phyloP scores from a whole-genome alignment of 495 filamentous ascomycete genomes.

The Aspergillus heteromorphus region DNA sequence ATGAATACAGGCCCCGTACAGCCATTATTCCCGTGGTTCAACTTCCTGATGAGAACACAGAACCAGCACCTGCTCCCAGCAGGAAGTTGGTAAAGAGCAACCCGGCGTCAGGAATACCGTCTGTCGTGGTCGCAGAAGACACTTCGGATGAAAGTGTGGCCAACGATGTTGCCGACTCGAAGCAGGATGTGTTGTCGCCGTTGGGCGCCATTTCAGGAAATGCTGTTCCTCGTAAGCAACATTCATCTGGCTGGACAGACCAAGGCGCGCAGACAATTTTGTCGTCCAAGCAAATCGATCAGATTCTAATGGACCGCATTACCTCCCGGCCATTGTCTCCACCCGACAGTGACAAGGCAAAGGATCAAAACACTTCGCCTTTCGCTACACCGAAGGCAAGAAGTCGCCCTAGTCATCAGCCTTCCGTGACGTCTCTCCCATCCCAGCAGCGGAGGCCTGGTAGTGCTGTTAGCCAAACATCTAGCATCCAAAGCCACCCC shows the following conservation, averaged over 20 bases:
- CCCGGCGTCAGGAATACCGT: slow-evolving; percentile 14
- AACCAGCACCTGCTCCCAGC: background rate
- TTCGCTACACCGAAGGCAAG: slow-evolving; percentile 36
- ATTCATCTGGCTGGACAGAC: slow-evolving; percentile 49
- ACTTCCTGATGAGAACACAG: slow-evolving; percentile 11
- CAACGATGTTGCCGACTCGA: slow-evolving; percentile 33
- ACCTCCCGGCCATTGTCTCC: slow-evolving; percentile 29
- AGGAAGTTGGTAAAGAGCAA: slow-evolving; percentile 11
- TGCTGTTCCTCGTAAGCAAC: slow-evolving; percentile 26
- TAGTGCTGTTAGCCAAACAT: slow-evolving; percentile 60
- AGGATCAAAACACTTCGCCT: slow-evolving; percentile 30
- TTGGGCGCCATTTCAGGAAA: slow-evolving; percentile 43
- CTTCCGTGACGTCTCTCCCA: slow-evolving; percentile 26
- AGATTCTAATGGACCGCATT: slow-evolving; percentile 49
- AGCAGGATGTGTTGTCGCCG: slow-evolving; percentile 37
- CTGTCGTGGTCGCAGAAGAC: slow-evolving; percentile 48
- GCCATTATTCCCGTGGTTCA: slow-evolving; percentile 16
- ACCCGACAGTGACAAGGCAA: slow-evolving; percentile 27
- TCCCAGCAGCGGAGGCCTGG: slow-evolving; percentile 52
- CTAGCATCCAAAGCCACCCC: slow-evolving; percentile 48
- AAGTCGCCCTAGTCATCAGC: slow-evolving; percentile 32
- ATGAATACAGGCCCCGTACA: slow-evolving; percentile 6
- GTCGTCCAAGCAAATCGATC: slow-evolving; percentile 67
- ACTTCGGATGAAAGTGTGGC: slow-evolving; percentile 41
- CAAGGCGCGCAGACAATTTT: slow-evolving; percentile 70